Percentiles rank a stretch among this genome's conserved stretches.
Evolutionary conservation across 306 rosid species (phyloP).

Genomic region (Prunus mume): DNA sequence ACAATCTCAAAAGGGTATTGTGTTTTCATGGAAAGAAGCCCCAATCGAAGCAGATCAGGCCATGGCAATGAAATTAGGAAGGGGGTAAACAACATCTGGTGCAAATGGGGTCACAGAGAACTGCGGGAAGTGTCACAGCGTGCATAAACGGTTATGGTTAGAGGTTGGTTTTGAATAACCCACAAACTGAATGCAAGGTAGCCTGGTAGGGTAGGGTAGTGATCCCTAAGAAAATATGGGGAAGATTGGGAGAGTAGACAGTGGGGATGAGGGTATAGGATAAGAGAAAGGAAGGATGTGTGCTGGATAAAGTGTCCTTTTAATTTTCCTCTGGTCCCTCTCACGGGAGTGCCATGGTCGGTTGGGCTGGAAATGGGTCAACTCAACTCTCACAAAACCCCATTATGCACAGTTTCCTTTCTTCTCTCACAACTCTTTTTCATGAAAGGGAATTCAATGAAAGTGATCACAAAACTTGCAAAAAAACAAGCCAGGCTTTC

Average conservation of each 20-base stretch:
- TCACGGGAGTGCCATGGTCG: conserved; percentile 91
- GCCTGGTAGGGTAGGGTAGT: conserved; percentile 10
- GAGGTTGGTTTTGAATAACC: conserved; percentile 43
- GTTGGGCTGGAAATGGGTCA: conserved; percentile 73
- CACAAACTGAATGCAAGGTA: conserved; percentile 25
- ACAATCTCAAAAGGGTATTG: not conserved
- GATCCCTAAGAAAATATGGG: conserved; percentile 43
- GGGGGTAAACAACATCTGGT: conserved; percentile 7
- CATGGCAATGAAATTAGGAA: not conserved
- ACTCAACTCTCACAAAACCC: conserved; percentile 42
- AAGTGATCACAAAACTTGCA: conserved; percentile 49
- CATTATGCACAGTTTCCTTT: conserved; percentile 38
- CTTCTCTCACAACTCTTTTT: conserved; percentile 49
- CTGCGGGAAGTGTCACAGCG: conserved; percentile 17
- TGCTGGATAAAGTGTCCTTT: conserved; percentile 35
- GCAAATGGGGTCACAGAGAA: conserved; percentile 17
- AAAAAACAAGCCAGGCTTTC: conserved; percentile 11
- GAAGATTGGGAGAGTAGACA: not conserved
- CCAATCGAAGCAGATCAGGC: conserved; percentile 60
- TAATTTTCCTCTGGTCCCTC: conserved; percentile 56
- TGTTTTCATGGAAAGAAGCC: conserved; percentile 31
- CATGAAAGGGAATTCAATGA: conserved; percentile 58
- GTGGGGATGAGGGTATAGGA: conserved; percentile 44
- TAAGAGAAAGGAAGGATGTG: conserved; percentile 28
- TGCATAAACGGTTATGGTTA: conserved; percentile 29